Conservation (phyloP, 2,329 filamentous ascomycete species). For the Sporothrix brasiliensis region DNA sequence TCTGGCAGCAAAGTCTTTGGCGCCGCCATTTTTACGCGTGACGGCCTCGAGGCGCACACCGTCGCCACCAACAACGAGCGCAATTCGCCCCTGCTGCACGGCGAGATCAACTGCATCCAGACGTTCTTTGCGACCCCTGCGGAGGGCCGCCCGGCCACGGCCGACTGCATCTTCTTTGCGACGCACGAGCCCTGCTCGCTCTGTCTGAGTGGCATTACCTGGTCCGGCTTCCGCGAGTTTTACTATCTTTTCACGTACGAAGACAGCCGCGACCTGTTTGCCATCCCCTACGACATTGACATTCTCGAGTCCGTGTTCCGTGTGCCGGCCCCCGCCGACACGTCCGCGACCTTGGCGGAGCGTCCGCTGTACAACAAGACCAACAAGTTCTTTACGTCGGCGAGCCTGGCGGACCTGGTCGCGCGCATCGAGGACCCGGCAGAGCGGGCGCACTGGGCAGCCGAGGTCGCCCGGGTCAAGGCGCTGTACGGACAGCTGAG, state of each 20-base stretch:
- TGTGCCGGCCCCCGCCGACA: conserved; percentile 48
- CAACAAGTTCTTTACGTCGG: conserved; percentile 59
- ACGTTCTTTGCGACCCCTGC: conserved; percentile 54
- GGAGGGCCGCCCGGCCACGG: conserved; percentile 40
- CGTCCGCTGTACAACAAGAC: conserved; percentile 57
- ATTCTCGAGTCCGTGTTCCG: conserved; percentile 60
- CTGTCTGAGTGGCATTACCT: conserved; percentile 60
- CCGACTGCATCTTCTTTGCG: conserved; percentile 60
- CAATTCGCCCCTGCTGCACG: conserved; percentile 58
- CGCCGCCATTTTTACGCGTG: conserved; percentile 55
- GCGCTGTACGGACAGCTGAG: conserved; percentile 51
- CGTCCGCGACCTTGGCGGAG: conserved; percentile 44
- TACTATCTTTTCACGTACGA: conserved; percentile 64
- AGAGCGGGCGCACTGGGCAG: conserved; percentile 43
- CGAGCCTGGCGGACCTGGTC: conserved; percentile 49
- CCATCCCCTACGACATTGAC: conserved; percentile 61
- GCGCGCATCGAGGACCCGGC: conserved; percentile 43
- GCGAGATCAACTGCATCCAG: conserved; percentile 64
- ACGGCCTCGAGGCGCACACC: conserved; percentile 49
- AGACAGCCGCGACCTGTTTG: conserved; percentile 59
- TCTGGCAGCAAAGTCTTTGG: conserved; percentile 61
- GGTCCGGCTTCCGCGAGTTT: conserved; percentile 59
- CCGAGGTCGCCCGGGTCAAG: conserved; percentile 55
- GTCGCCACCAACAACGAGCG: conserved; percentile 61
- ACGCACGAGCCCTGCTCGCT: conserved; percentile 63